Evolutionary conservation across 1,139 yeast species (phyloP).

Genomic region (Geotrichum histeridarum): DNA sequence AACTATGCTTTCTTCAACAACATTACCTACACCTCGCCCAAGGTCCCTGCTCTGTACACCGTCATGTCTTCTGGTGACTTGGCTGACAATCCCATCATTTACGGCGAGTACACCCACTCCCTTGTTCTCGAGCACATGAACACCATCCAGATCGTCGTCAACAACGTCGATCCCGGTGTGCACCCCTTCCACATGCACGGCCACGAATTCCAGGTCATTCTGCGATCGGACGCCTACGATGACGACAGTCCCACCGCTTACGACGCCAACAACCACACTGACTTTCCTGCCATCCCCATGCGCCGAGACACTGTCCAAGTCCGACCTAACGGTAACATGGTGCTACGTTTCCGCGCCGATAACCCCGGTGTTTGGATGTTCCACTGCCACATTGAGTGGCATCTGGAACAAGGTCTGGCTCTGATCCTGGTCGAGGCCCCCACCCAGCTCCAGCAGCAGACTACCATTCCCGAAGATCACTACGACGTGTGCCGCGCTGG

Average conservation of each 20-base stretch:
- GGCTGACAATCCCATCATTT: slow-evolving; percentile 53
- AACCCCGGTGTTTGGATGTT: slow-evolving; percentile 92
- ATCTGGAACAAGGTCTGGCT: slow-evolving; percentile 81
- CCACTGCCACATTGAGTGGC: slow-evolving; percentile 97
- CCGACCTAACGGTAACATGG: slow-evolving; percentile 61
- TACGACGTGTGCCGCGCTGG: slow-evolving; percentile 52
- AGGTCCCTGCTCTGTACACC: slow-evolving; percentile 74
- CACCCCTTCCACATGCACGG: slow-evolving; percentile 93
- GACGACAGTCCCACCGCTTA: slow-evolving; percentile 49
- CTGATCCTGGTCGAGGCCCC: slow-evolving; percentile 75
- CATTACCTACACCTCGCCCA: slow-evolving; percentile 68
- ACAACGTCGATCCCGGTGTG: slow-evolving; percentile 68
- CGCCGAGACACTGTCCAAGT: slow-evolving; percentile 64
- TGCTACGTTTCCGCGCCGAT: slow-evolving; percentile 62
- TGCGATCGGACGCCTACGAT: slow-evolving; percentile 48
- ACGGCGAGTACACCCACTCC: slow-evolving; percentile 77
- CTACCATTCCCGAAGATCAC: slow-evolving; percentile 53
- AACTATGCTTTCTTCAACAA: slow-evolving; percentile 90
- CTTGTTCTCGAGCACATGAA: slow-evolving; percentile 63
- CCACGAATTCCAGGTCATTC: slow-evolving; percentile 64
- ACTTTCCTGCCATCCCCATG: slow-evolving; percentile 60
- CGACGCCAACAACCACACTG: slow-evolving; percentile 47
- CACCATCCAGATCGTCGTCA: slow-evolving; percentile 59
- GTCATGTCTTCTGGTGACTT: slow-evolving; percentile 58
- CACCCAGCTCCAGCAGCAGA: slow-evolving; percentile 46